Evolutionary conservation across 257 asterid species (phyloP), one percentile per base, ranked within the genome.

Genomic region (Solanum rostratum): DNA sequence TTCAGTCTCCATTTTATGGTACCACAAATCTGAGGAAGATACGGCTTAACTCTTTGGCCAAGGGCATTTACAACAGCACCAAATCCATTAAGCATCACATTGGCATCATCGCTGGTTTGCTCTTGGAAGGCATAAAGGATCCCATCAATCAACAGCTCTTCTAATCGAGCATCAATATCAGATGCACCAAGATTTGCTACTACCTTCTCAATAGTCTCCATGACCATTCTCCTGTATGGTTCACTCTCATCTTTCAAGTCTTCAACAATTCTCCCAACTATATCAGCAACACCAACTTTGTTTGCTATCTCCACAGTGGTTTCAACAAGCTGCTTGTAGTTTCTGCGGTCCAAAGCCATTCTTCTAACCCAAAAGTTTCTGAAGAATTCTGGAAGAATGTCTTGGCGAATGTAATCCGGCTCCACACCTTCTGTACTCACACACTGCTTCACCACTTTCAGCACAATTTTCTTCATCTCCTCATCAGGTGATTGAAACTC

Each of bases 341-440:
- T 95, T 87, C 97, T 90, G 85, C 98, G 91, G 86, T 93, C 97
- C 90, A 95, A 90, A 68, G 98, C 98, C 98, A 95, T 95, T 86
- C 98, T 92, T 81, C 97, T 90, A 14, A 95, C 98, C 98, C 97
- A 95, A 88, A 93, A 95, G 70, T 95, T 93, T 52, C 96, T 94
- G 86, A 95, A 95, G 85, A 95, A 95, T 91, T 95, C 97, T 0
- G 98, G 98, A 88, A 95, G 97, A 69, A 95, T 95, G 86, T 95
- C 98, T 55, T 86, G 92, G 49, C 97, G 88, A 30, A 95, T 95
- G 86, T 93, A 95, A 59, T 91, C 97, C 2, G 98, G 85, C 89
- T 95, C 97, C 81, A 95, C 98, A 53, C 98, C 98, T 90, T 95
- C 98, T 12, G 98, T 95, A 83, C 98, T 91, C 89, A 95, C 98